These are phyloP conservation scores for Perkinsus chesapeaki DNA, from an alignment of 169 alveolate species.

Conservation along the genomic window DNA sequence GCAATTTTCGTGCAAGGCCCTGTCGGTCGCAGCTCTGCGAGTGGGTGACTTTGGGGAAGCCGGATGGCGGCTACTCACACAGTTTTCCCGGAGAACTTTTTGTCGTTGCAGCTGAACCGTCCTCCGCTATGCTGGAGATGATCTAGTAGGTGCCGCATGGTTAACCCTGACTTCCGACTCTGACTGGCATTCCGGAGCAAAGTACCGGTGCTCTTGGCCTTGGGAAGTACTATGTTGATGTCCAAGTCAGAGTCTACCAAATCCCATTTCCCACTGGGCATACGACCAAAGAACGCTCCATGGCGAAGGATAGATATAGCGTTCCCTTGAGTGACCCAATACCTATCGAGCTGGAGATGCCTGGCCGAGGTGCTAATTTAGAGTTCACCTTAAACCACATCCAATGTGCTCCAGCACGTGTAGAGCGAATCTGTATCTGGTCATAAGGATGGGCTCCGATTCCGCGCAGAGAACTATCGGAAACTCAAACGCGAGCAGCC, in stretches of 20 bases:
- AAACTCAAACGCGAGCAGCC: no score
- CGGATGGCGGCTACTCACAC: not conserved
- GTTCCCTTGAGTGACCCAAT: not conserved
- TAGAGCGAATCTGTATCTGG: not conserved
- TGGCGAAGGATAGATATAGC: not conserved
- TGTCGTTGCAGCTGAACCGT: not conserved
- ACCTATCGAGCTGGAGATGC: not conserved
- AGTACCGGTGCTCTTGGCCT: not conserved
- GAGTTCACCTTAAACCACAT: not conserved
- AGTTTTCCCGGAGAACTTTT: not conserved
- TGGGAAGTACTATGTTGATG: not conserved
- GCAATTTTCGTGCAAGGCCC: no score
- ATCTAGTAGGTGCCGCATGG: not conserved
- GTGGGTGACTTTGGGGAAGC: not conserved
- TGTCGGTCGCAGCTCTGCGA: no score
- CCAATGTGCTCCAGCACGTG: not conserved
- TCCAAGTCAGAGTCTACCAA: not conserved
- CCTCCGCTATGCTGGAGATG: not conserved
- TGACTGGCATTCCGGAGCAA: not conserved
- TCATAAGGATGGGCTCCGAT: no score
- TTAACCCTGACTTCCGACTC: not conserved
- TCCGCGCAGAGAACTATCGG: no score
- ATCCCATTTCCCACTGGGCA: not conserved
- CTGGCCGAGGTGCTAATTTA: not conserved
- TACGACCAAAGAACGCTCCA: not conserved